Evolutionary conservation across 208 protist species (phyloP), one percentile per base, ranked within the genome.

Genomic region (Crithidia acanthocephali): DNA sequence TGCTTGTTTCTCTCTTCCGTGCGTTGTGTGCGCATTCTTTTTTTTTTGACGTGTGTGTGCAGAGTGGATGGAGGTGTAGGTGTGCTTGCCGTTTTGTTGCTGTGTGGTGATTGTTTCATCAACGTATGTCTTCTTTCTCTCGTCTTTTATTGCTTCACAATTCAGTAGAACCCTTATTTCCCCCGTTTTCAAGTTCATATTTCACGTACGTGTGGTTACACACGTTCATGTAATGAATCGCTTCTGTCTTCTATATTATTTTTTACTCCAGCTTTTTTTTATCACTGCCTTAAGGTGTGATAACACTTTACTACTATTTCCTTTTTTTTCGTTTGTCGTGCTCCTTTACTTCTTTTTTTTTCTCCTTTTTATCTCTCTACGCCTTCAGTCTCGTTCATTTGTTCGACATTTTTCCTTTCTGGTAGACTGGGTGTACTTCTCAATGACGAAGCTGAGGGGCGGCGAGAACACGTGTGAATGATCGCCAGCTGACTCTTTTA

Each of bases 191-290:
- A 13, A 13, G 37, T 15, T 42, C n/a, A n/a, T 42, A 42, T 13
- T 42, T 6, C 13, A 13, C 37, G 13, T 6, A 42, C 13, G 37
- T 42, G 37, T 42, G 37, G 37, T 6, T 13, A 15, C 37, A 6
- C 37, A 42, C 13, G 6, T 6, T 42, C 37, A 13, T 42, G 37
- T 13, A 15, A 13, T 42, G 37, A 55, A 32, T 25, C 50, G 22
- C 7, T 55, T 55, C 5, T 27, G 20, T 22, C 25, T 55, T 55
- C 16, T n/a, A 2, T 61, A 11, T 61, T 79, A n/a, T 9, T 73
- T 45, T 80, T 50, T 35, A 52, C 68, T n/a, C n/a, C n/a, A n/a
- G 44, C 44, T 65, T 68, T 68, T 55, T 10, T 58, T 58, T 58
- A 40, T 40, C 10, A 42, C 37, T 13, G 13, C 37, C 37, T 13